Evolutionary conservation across 2,329 filamentous ascomycete genomes (phyloP).

Genomic region (Coccinonectria pachysandricola): DNA sequence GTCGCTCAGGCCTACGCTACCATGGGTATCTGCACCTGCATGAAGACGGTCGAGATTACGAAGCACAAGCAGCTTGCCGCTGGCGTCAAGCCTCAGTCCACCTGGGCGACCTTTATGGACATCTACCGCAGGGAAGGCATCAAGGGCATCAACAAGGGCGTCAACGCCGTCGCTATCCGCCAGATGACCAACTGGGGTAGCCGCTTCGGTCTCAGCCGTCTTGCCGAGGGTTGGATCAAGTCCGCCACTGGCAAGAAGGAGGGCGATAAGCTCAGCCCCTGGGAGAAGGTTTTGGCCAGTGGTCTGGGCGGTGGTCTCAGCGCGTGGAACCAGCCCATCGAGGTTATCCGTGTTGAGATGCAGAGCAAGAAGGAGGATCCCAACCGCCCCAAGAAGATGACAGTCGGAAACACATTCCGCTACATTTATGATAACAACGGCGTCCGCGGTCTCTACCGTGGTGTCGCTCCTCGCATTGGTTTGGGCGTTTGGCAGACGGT

Average conservation of each 20-base stretch:
- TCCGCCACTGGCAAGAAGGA: conserved; percentile 67
- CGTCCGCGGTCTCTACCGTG: conserved; percentile 85
- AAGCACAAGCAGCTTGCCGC: conserved; percentile 86
- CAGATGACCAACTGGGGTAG: conserved; percentile 99
- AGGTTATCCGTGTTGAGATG: conserved; percentile 99
- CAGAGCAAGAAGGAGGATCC: conserved; percentile 98
- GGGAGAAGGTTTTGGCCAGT: conserved; percentile 84
- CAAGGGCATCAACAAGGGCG: conserved; percentile 92
- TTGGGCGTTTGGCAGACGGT: conserved; percentile 98
- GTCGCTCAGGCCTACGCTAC: conserved; percentile 97
- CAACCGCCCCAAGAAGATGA: conserved; percentile 98
- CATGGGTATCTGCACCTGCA: conserved; percentile 99
- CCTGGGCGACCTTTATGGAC: conserved; percentile 90
- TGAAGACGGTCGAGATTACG: conserved; percentile 99
- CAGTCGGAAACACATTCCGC: conserved; percentile 69
- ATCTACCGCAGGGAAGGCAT: conserved; percentile 95
- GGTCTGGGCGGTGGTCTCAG: conserved; percentile 85
- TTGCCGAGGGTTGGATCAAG: conserved; percentile 85
- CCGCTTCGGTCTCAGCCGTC: conserved; percentile 84
- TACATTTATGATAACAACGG: conserved; percentile 93
- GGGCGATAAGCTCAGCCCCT: conserved; percentile 62
- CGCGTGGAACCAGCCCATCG: conserved; percentile 99
- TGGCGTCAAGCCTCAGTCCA: conserved; percentile 78
- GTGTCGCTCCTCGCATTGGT: conserved; percentile 86
- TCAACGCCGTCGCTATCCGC: conserved; percentile 95